Evolutionary conservation across 345 rosid genomes (phyloP).

Genomic region (Hibiscus mutabilis): DNA sequence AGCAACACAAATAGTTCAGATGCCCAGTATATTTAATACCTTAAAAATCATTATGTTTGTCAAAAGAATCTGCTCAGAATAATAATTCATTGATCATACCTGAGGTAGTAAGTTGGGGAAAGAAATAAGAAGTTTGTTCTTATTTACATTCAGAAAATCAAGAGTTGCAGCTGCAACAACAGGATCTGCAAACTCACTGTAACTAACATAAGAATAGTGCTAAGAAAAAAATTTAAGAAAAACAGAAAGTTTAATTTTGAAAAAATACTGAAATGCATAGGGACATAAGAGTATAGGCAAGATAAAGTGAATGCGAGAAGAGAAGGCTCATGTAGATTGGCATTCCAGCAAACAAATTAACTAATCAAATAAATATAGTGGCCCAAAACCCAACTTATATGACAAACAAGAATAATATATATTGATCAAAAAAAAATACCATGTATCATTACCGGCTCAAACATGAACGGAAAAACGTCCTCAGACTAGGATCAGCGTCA

Average conservation of each 20-base stretch:
- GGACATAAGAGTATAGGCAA: not conserved
- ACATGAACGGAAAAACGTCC: slow-evolving; percentile 67
- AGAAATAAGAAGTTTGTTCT: slow-evolving; percentile 53
- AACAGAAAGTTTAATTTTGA: slow-evolving; percentile 7
- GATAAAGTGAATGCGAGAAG: not conserved
- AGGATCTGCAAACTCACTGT: slow-evolving; percentile 93
- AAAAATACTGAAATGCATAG: not conserved
- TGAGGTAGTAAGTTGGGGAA: slow-evolving; percentile 79
- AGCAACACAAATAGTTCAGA: not conserved
- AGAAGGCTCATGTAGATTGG: not conserved
- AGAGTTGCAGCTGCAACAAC: slow-evolving; percentile 89
- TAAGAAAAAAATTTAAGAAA: slow-evolving; percentile 3
- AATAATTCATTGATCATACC: slow-evolving; percentile 44
- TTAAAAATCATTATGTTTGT: not conserved
- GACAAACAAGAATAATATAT: not conserved
- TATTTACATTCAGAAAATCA: slow-evolving; percentile 62
- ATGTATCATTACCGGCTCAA: slow-evolving; percentile 63
- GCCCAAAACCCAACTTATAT: not conserved
- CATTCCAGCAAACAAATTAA: not conserved
- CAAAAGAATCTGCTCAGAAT: not conserved
- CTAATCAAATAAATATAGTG: not conserved
- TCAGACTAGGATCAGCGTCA: slow-evolving; percentile 84
- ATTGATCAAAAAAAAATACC: not conserved
- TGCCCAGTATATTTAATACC: not conserved
- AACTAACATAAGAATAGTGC: slow-evolving; percentile 29